Conservation (phyloP, 345 rosid species). For the Corchorus capsularis region DNA sequence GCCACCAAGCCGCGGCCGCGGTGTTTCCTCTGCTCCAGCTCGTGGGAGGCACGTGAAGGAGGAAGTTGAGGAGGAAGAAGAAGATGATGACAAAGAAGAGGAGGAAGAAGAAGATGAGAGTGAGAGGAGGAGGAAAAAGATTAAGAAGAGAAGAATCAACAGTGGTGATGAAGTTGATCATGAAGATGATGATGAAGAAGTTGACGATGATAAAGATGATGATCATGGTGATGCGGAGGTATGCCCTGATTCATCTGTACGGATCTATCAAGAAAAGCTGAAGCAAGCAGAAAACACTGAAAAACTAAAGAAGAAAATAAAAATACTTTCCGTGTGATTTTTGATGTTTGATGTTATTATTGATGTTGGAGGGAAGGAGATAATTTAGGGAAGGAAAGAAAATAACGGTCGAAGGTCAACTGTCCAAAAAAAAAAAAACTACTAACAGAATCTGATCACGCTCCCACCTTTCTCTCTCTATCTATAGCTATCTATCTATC, state of each 20-base stretch:
- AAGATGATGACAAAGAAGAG: conserved; percentile 25
- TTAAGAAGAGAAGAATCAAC: conserved; percentile 52
- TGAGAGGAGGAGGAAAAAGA: conserved; percentile 33
- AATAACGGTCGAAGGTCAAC: conserved; percentile 81
- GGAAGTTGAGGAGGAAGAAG: conserved; percentile 44
- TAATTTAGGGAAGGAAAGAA: conserved; percentile 34
- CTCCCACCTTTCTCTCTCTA: conserved; percentile 63
- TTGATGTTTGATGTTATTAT: background rate
- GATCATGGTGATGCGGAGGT: conserved; percentile 36
- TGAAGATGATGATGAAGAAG: conserved; percentile 36
- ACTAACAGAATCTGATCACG: conserved; percentile 78
- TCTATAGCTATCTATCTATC: conserved; percentile 49
- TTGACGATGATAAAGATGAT: conserved; percentile 40
- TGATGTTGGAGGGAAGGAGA: conserved; percentile 28
- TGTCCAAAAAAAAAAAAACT: conserved; percentile 63
- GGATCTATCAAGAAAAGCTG: conserved; percentile 13
- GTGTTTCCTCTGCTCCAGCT: conserved; percentile 20
- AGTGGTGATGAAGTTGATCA: conserved; percentile 39
- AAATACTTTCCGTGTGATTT: background rate
- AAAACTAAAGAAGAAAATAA: background rate
- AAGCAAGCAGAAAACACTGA: conserved; percentile 8
- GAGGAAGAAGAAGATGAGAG: conserved; percentile 27
- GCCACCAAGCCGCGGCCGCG: conserved; percentile 22
- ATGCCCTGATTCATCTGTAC: conserved; percentile 18
- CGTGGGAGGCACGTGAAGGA: conserved; percentile 34